These are phyloP conservation scores for Volutella citrinella DNA, from an alignment of 2,329 filamentous ascomycete genomes.

Conservation along the genomic window DNA sequence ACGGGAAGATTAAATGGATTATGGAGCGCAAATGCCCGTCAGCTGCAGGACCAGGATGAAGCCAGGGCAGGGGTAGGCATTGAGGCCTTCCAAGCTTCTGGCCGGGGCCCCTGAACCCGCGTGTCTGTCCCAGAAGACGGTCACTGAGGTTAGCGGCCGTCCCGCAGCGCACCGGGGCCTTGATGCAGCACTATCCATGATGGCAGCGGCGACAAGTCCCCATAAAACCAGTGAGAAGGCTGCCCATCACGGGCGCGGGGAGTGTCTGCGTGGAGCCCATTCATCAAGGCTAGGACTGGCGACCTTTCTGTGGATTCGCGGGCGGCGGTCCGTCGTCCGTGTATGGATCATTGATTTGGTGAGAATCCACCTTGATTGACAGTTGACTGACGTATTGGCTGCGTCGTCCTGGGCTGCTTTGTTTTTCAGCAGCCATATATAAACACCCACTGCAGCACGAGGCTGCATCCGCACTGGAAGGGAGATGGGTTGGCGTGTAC, in stretches of 20 bases:
- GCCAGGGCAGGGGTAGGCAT: too few species aligned
- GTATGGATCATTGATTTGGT: conserved; percentile 5
- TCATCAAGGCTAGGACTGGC: too few species aligned
- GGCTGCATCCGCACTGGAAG: too few species aligned
- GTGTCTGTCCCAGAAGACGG: conserved; percentile 28
- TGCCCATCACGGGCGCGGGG: conserved; percentile 25
- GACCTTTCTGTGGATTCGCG: conserved; percentile 21
- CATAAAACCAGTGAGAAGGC: too few species aligned
- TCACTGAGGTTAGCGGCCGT: conserved; percentile 30
- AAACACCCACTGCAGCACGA: too few species aligned
- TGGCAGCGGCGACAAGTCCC: too few species aligned
- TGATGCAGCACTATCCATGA: too few species aligned
- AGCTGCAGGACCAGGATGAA: conserved; percentile 13
- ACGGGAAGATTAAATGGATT: too few species aligned
- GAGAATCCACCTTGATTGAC: too few species aligned
- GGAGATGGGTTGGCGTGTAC: too few species aligned
- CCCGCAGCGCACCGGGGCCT: conserved; percentile 22
- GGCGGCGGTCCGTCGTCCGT: conserved; percentile 20
- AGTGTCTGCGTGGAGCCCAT: conserved; percentile 12
- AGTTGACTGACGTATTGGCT: too few species aligned
- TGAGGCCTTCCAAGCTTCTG: conserved; percentile 11
- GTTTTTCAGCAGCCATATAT: conserved; percentile 4
- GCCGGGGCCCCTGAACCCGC: conserved; percentile 19
- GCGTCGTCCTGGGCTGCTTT: too few species aligned
- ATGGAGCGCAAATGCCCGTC: conserved; percentile 12